Conservation (phyloP, 2,329 filamentous ascomycete genomes). For the Fusarium nisikadoi region DNA sequence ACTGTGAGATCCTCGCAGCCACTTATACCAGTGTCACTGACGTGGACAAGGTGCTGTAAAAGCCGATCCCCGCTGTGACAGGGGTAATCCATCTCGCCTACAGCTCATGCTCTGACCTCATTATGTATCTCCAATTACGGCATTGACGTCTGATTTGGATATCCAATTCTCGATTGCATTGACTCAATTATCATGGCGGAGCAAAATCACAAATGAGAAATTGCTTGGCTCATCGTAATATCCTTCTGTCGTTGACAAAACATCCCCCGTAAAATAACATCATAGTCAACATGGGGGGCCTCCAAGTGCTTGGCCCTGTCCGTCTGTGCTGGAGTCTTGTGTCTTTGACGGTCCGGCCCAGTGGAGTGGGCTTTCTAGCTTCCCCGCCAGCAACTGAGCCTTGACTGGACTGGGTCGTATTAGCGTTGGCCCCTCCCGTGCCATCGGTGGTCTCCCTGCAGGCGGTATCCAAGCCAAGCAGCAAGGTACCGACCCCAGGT, state of each 20-base stretch:
- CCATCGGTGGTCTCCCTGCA: constrained; percentile 24
- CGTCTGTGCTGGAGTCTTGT: not conserved
- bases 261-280: constrained; percentile 23
- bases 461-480: constrained; percentile 10
- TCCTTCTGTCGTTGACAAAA: constrained; percentile 15
- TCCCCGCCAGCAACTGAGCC: not conserved
- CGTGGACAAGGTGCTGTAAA: constrained; percentile 25
- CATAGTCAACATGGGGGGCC: constrained; percentile 28
- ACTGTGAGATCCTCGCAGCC: constrained; percentile 2
- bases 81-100: constrained; percentile 18
- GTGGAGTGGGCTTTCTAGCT: constrained; percentile 25
- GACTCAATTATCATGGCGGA: constrained; percentile 2
- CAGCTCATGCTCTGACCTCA: constrained; percentile 34
- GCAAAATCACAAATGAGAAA: not conserved
- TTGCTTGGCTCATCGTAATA: constrained; percentile 27
- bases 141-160: constrained; percentile 15
- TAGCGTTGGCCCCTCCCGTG: constrained; percentile 37
- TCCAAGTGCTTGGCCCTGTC: not conserved
- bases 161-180: constrained; percentile 11
- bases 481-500: constrained; percentile 4
- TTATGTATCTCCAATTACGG: constrained; percentile 25
- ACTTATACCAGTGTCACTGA: constrained; percentile 31
- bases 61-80: constrained; percentile 15
- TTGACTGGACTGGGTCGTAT: constrained; percentile 12
- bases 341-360: constrained; percentile 23